Percentiles rank a stretch among this genome's conserved stretches.
phyloP scores from a whole-genome alignment of 78 protist genomes.

The Tieghemostelium lacteum region DNA sequence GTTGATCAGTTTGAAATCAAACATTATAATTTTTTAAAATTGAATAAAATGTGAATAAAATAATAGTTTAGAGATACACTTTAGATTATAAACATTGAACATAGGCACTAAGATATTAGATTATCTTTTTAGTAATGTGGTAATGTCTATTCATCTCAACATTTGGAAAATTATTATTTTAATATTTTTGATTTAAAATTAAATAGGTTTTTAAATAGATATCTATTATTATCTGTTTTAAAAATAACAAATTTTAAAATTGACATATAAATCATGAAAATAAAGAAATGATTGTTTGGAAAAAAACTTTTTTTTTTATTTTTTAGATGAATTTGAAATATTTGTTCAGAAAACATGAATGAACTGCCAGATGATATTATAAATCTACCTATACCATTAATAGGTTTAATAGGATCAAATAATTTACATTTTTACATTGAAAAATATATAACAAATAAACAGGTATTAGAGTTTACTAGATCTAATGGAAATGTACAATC shows the following conservation, averaged over 20 bases:
- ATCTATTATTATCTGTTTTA: slow-evolving; percentile 1
- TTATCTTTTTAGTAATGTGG: no score
- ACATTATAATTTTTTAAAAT: no score
- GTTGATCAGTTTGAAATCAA: no score
- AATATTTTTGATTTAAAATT: background rate
- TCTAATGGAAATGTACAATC: background rate
- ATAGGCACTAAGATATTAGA: no score
- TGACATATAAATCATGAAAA: no score
- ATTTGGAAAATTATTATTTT: background rate
- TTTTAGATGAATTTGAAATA: background rate
- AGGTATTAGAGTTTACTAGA: slow-evolving; percentile 6
- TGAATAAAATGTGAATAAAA: no score
- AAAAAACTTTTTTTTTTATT: background rate
- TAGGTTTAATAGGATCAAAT: slow-evolving; percentile 35
- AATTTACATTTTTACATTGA: slow-evolving; percentile 34
- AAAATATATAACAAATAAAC: slow-evolving; percentile 28
- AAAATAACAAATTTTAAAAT: background rate
- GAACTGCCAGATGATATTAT: slow-evolving; percentile 69
- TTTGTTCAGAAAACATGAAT: slow-evolving; percentile 19
- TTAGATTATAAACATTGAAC: no score
- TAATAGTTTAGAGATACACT: no score
- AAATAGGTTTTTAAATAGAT: background rate
- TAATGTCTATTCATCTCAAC: no score
- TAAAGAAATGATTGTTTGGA: background rate
- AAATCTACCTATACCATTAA: slow-evolving; percentile 37